A percentile compares a stretch with the other conserved stretches of the same genome.
These are phyloP conservation scores for Berberis thunbergii DNA, from an alignment of 164 flowering plant species.

Conservation along the genomic window DNA sequence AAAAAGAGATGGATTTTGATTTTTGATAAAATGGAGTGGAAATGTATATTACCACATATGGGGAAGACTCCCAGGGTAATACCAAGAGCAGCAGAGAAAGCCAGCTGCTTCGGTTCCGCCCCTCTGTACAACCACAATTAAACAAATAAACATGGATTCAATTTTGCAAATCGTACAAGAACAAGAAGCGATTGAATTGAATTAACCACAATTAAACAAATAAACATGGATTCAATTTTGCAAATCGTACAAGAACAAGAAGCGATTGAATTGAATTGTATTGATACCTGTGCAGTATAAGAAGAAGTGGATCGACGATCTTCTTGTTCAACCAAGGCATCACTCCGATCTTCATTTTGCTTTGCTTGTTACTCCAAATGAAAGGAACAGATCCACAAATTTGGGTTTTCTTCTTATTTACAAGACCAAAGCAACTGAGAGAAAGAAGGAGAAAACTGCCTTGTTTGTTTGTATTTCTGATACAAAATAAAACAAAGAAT, in stretches of 20 bases:
- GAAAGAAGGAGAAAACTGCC: too few relatives aligned
- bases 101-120: constrained; percentile 79
- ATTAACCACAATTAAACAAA: background rate
- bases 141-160: background rate
- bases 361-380: too few relatives aligned
- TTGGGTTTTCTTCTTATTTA: too few relatives aligned
- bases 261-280: background rate
- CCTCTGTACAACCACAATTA: constrained; percentile 36
- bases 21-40: too few relatives aligned
- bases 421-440: too few relatives aligned
- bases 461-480: too few relatives aligned
- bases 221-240: background rate
- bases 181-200: background rate
- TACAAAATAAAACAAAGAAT: too few relatives aligned
- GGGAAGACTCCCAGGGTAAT: constrained; percentile 83
- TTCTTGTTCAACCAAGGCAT: constrained; percentile 50
- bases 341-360: constrained; percentile 12
- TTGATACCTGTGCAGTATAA: constrained; percentile 55
- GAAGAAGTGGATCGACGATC: constrained; percentile 67
- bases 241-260: background rate
- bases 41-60: constrained; percentile 47
- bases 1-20: too few relatives aligned
- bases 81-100: constrained; percentile 87
- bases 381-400: too few relatives aligned
- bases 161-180: background rate